Conservation (phyloP, 208 protist species). For the Borovskyia barvae region DNA sequence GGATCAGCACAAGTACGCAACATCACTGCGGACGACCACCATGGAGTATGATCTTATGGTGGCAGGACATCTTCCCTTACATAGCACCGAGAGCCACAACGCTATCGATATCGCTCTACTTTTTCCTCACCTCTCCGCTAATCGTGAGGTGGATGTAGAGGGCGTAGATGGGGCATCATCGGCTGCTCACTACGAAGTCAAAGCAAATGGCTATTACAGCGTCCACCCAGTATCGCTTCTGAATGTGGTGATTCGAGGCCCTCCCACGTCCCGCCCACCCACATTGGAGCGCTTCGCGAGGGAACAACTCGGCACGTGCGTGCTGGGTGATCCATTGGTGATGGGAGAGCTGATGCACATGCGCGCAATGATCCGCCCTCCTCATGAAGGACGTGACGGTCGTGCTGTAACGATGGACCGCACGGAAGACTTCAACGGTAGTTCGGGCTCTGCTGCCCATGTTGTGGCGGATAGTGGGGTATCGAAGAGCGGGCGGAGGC, state of each 20-base stretch:
- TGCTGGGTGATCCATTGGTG: slow-evolving; percentile 72
- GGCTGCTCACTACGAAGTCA: slow-evolving; percentile 41
- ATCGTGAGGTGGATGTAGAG: no score
- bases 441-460: neutral
- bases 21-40: slow-evolving; percentile 39
- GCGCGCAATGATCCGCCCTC: no score
- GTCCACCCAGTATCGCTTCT: slow-evolving; percentile 77
- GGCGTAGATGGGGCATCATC: neutral
- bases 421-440: no score
- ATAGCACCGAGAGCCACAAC: slow-evolving; percentile 24
- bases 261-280: slow-evolving; percentile 55
- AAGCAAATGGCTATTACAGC: slow-evolving; percentile 74
- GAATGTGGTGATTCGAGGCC: slow-evolving; percentile 54
- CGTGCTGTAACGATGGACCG: neutral
- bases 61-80: slow-evolving; percentile 55
- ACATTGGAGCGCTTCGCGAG: slow-evolving; percentile 54
- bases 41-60: slow-evolving; percentile 84
- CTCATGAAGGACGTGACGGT: neutral
- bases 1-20: slow-evolving; percentile 38
- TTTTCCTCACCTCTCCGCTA: slow-evolving; percentile 12
- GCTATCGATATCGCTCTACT: slow-evolving; percentile 17
- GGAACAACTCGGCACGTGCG: slow-evolving; percentile 47
- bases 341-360: slow-evolving; percentile 31
- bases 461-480: no score
- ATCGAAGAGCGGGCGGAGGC: neutral